Conservation (phyloP, 345 rosid genomes). For the Geranium rotundifolium region DNA sequence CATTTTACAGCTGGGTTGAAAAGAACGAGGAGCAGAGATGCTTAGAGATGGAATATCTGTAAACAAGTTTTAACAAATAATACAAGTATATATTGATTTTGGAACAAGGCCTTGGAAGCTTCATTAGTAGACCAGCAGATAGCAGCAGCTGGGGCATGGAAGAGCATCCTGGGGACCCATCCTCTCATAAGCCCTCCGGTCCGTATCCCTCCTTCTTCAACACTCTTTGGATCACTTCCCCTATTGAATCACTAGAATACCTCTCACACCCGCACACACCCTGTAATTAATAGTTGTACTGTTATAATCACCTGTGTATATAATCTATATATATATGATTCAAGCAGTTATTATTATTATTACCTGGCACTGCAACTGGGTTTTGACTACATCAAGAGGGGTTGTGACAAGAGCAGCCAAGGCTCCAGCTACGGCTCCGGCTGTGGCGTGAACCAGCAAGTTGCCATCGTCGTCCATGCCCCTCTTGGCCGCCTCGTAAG, state of each 20-base stretch:
- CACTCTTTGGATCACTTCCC: slow-evolving; percentile 57
- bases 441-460: slow-evolving; percentile 78
- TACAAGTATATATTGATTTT: too few species aligned
- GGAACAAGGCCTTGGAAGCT: slow-evolving; percentile 60
- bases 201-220: slow-evolving; percentile 77
- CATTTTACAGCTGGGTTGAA: not conserved
- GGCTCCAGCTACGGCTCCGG: slow-evolving; percentile 95
- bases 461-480: slow-evolving; percentile 57
- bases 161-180: slow-evolving; percentile 93
- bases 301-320: too few species aligned
- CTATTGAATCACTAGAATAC: slow-evolving; percentile 52
- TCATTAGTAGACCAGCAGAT: slow-evolving; percentile 96
- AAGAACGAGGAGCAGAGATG: not conserved
- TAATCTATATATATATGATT: too few species aligned
- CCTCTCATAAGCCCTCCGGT: slow-evolving; percentile 79
- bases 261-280: slow-evolving; percentile 97
- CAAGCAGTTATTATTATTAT: slow-evolving; percentile 2
- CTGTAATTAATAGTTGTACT: too few species aligned
- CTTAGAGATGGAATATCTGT: not conserved
- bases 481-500: slow-evolving; percentile 84
- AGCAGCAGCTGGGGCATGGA: slow-evolving; percentile 99
- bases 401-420: slow-evolving; percentile 70
- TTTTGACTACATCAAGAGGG: slow-evolving; percentile 87
- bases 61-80: not conserved
- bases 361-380: slow-evolving; percentile 99